These are phyloP conservation scores for Oenanthe javanica DNA, from an alignment of 140 eudicot genomes.

Conservation along the genomic window DNA sequence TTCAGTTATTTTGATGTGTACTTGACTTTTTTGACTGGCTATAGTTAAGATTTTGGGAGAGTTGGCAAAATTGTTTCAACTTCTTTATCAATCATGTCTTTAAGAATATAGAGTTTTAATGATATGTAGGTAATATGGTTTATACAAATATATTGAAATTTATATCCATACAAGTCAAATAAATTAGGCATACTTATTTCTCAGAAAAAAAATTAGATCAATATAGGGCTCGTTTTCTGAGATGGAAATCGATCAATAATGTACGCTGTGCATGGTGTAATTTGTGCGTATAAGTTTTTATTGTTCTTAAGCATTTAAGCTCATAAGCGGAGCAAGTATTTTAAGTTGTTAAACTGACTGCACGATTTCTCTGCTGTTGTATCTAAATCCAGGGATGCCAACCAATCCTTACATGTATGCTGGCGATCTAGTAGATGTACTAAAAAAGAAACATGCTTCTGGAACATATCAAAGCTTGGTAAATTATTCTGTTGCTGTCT, in stretches of 20 bases:
- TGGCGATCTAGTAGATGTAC: conserved; percentile 51
- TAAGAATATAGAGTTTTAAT: background rate
- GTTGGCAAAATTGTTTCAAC: background rate
- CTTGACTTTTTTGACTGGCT: background rate
- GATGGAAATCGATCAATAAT: too few species aligned
- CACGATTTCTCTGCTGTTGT: conserved; percentile 6
- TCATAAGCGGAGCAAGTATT: background rate
- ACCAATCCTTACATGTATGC: conserved; percentile 69
- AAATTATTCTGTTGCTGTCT: conserved; percentile 1
- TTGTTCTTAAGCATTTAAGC: background rate
- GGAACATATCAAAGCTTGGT: conserved; percentile 93
- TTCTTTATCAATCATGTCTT: background rate
- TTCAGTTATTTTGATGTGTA: background rate
- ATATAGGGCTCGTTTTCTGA: too few species aligned
- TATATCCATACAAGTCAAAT: background rate
- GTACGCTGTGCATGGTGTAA: background rate
- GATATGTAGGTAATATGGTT: background rate
- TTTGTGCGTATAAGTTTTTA: background rate
- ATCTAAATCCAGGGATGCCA: conserved; percentile 65
- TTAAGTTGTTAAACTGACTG: background rate
- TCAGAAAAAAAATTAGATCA: background rate
- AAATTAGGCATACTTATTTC: background rate
- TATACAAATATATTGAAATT: background rate
- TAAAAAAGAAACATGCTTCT: conserved; percentile 75
- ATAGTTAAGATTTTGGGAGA: background rate